These are phyloP conservation scores for Berkeleyomyces rouxiae DNA, from an alignment of 2,329 filamentous ascomycete species.

Conservation along the genomic window DNA sequence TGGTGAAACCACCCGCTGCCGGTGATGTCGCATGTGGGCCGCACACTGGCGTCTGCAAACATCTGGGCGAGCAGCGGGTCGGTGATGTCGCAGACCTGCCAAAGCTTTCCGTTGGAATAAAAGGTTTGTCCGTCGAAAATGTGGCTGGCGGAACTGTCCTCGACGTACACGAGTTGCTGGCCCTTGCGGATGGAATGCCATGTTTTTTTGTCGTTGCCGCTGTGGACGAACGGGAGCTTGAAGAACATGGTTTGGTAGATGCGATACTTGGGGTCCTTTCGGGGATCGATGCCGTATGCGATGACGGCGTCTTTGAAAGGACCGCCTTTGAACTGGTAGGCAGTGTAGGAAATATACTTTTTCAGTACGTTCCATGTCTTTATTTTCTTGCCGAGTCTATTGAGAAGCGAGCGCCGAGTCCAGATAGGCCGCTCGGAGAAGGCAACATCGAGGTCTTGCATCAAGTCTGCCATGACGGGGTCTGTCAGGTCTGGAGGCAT, in stretches of 20 bases:
- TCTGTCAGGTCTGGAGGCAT: constrained; percentile 42
- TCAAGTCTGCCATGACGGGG: constrained; percentile 43
- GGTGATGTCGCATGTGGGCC: constrained; percentile 38
- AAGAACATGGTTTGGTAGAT: constrained; percentile 83
- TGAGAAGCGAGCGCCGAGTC: constrained; percentile 68
- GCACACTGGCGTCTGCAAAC: constrained; percentile 45
- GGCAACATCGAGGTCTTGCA: constrained; percentile 45
- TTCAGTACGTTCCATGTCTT: constrained; percentile 45
- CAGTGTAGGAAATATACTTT: constrained; percentile 64
- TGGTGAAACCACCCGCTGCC: constrained; percentile 73
- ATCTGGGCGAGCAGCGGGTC: constrained; percentile 57
- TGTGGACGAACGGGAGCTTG: constrained; percentile 37
- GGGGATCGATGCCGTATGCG: constrained; percentile 72
- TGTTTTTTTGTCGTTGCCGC: constrained; percentile 22
- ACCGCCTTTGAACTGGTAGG: constrained; percentile 83
- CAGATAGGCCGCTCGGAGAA: constrained; percentile 67
- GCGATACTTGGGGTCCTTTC: constrained; percentile 57
- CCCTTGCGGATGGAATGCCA: constrained; percentile 16
- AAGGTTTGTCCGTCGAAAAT: constrained; percentile 68
- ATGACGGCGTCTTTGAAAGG: constrained; percentile 84
- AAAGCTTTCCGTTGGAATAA: constrained; percentile 69
- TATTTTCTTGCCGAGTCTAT: constrained; percentile 41
- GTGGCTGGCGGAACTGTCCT: constrained; percentile 39
- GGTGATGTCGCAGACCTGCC: constrained; percentile 84
- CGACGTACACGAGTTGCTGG: constrained; percentile 24